Evolutionary conservation across 768 basidiomycete genomes (phyloP), one percentile per base, ranked within the genome.

Genomic region (Terana coerulea): DNA sequence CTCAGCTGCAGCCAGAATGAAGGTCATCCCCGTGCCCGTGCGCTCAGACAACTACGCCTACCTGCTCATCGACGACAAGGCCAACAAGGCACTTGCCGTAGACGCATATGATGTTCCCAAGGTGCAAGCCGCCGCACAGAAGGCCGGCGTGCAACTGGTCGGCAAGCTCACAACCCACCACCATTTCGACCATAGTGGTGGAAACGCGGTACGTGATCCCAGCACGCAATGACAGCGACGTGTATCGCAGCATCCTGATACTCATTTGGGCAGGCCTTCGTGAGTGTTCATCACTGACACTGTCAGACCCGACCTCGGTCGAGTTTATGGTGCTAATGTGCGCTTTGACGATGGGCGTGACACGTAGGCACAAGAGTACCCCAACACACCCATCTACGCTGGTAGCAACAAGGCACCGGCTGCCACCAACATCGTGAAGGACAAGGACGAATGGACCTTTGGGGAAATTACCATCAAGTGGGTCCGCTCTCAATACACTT

Each of bases 131-230:
- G 81, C 78, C 1, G 92, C 89, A 2, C 68, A 81, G 36, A 67
- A 71, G 9, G 77, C 80, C 33, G 81, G 75, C 8, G 86, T 91
- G 22, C 64, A 77, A 40, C 76, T 94, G 51, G 75, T 88, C 30
- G 84, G 88, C 34, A 78, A 72, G 21, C 75, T 98, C 59, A 97
- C 92, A 11, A 98, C 95, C 2, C 95, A 97, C 68, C 91, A 94
- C 67, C 95, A 97, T 67, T 61, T 75, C 56, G 95, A 98, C 71
- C 93, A 94, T 66, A 86, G 84, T 57, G 91, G 90, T 17, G 93
- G 93, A 29, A 95, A 95, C 68, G 64, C 82, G 72, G 90, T 91
- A 29, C 54, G 70, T 67, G 15, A 34, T 30, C 24, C 28, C 35
- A 21, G 21, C 39, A 11, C 19, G 10, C 33, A 24, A 21, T 25